Base-by-base conservation (phyloP, 2,329 filamentous ascomycete genomes). In the Onygenales sp. region DNA sequence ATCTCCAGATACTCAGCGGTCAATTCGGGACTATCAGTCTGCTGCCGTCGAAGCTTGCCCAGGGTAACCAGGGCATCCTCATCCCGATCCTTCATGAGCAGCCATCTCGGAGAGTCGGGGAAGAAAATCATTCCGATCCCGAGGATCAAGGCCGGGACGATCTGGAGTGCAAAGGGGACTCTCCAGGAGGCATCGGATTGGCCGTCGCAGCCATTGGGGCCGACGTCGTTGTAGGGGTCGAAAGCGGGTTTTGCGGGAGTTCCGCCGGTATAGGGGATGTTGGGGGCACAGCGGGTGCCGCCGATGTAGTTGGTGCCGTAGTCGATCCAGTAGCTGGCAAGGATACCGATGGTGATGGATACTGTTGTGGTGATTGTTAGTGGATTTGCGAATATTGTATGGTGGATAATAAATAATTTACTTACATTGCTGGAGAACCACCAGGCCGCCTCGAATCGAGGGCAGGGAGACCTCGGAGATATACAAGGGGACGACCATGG, bases 101-200 rank as follows among this genome's bases (percentile, higher is more conserved):
- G 69, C 72, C 79, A 82, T 27, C 80, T 72, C 0, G 80, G 80
- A 0, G 79, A 80, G 53, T 76, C 80, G 0, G 80, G 80, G 55
- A 81, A 72, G 62, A 79, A 78, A 5, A 69, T 33, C 59, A 74
- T 72, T 7, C 71, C 70, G 2, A 68, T 54, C 2, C 71, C 67
- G 1, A 75, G 59, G 13, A 67, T 59, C 0, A 72, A 46, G 1
- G 71, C 71, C 0, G 71, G 71, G 8, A 67, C 54, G 13, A 78
- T 70, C 52, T 78, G 76, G 5, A 79, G 59, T 2, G 73, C 62
- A 51, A 78, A 71, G 0, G 75, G 75, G 1, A 78, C 60, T 48
- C 75, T 65, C 72, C 73, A 78, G 0, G 74, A 68, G 57, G 70
- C 73, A 55, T 77, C 72, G 10, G 71, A 75, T 55, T 78, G 75